These are phyloP conservation scores for Yarrowia sp. DNA, from an alignment of 805 yeast species.

Conservation along the genomic window DNA sequence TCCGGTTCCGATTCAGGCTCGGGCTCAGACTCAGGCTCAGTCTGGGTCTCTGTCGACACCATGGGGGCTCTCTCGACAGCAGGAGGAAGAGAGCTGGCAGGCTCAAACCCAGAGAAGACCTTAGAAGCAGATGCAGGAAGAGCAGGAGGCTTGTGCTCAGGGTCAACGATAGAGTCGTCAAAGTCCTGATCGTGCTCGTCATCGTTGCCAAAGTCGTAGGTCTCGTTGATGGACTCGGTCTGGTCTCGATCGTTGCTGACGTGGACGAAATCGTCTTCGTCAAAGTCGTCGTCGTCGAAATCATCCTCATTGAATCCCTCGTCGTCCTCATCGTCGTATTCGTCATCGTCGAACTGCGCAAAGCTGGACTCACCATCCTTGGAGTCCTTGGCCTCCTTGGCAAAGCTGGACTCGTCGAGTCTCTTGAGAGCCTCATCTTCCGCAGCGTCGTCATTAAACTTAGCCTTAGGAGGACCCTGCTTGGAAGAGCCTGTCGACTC, in stretches of 20 bases:
- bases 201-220: neutral
- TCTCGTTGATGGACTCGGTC: neutral
- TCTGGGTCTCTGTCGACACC: slow-evolving; percentile 17
- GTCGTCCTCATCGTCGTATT: slow-evolving; percentile 27
- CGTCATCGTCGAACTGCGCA: neutral
- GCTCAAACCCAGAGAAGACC: neutral
- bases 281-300: neutral
- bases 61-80: neutral
- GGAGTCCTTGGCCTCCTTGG: neutral
- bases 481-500: neutral
- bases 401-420: neutral
- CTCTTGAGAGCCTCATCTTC: neutral
- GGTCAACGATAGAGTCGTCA: neutral
- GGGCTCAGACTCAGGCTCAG: neutral
- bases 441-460: slow-evolving; percentile 4
- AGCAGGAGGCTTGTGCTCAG: neutral
- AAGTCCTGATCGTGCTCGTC: slow-evolving; percentile 5
- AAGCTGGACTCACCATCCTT: neutral
- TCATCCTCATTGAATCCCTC: slow-evolving; percentile 19
- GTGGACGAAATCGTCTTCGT: neutral
- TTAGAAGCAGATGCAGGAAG: neutral
- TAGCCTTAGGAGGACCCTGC: neutral
- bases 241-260: neutral
- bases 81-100: slow-evolving; percentile 10
- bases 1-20: slow-evolving; percentile 6